Evolutionary conservation across 1,139 yeast genomes (phyloP).

Genomic region (Geotrichum restrictum): DNA sequence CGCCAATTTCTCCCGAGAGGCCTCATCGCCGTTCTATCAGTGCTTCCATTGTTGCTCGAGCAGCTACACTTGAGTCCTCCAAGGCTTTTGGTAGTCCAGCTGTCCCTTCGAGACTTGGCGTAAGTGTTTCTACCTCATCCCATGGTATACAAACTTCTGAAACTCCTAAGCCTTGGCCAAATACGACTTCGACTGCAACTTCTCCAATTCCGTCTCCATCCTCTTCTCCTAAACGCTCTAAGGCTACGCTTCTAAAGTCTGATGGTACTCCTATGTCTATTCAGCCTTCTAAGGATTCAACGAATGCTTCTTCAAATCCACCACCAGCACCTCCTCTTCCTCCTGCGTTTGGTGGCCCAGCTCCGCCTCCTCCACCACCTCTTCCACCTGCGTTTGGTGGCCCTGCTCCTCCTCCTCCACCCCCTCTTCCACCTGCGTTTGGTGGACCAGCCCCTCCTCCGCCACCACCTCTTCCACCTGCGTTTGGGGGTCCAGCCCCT

Average conservation of each 20-base stretch:
- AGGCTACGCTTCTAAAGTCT: neutral
- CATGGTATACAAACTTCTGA: neutral
- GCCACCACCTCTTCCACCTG: slow-evolving; percentile 37
- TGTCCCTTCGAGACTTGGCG: slow-evolving; percentile 8
- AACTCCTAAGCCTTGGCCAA: slow-evolving; percentile 36
- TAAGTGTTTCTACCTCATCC: slow-evolving; percentile 17
- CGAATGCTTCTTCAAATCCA: slow-evolving; percentile 39
- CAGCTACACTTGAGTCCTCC: slow-evolving; percentile 2
- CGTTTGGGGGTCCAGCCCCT: slow-evolving; percentile 21
- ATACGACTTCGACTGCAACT: slow-evolving; percentile 24
- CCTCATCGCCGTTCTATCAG: slow-evolving; percentile 14
- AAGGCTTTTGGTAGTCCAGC: slow-evolving; percentile 16
- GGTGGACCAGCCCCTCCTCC: slow-evolving; percentile 28
- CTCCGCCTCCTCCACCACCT: slow-evolving; percentile 38
- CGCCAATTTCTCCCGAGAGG: slow-evolving; percentile 19
- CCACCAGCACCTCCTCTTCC: slow-evolving; percentile 29
- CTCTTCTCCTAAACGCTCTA: slow-evolving; percentile 20
- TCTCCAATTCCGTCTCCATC: slow-evolving; percentile 37
- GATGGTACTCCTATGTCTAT: neutral
- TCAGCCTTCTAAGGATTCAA: neutral
- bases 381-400: slow-evolving; percentile 31
- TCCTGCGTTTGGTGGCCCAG: slow-evolving; percentile 24
- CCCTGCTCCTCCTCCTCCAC: slow-evolving; percentile 27
- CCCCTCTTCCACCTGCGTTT: slow-evolving; percentile 25
- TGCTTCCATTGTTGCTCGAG: neutral